Percentiles rank a stretch among this genome's conserved stretches.
These are phyloP conservation scores for Chaetomiaceae sp. DNA, from an alignment of 2,329 filamentous ascomycete species.

Conservation along the genomic window DNA sequence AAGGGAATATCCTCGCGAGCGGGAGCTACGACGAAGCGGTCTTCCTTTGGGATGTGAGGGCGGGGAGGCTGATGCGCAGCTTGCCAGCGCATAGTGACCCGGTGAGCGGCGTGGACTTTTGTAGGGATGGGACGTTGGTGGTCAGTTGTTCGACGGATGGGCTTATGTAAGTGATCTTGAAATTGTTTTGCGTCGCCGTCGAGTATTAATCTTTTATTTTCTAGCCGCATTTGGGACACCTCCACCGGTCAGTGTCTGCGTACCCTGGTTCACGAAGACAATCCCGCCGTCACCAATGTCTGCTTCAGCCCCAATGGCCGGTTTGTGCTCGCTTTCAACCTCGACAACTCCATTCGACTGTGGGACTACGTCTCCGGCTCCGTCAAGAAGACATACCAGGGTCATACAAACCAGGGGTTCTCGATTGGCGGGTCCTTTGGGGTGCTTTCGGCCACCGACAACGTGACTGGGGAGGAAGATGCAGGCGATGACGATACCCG, in stretches of 20 bases:
- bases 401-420: slow-evolving; percentile 78
- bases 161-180: slow-evolving; percentile 59
- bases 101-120: slow-evolving; percentile 89
- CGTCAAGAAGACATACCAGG: slow-evolving; percentile 96
- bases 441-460: slow-evolving; percentile 34
- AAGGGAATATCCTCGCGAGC: slow-evolving; percentile 93
- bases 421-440: slow-evolving; percentile 85
- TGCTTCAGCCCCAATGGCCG: slow-evolving; percentile 92
- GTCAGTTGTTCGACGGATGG: slow-evolving; percentile 90
- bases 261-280: slow-evolving; percentile 94
- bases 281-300: slow-evolving; percentile 82
- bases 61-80: slow-evolving; percentile 80
- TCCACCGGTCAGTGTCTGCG: slow-evolving; percentile 90
- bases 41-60: slow-evolving; percentile 92
- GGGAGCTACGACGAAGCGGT: slow-evolving; percentile 97
- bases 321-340: slow-evolving; percentile 84
- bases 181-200: neutral
- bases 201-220: no score
- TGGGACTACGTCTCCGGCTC: slow-evolving; percentile 93
- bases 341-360: slow-evolving; percentile 83
- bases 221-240: slow-evolving; percentile 87
- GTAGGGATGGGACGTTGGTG: slow-evolving; percentile 84
- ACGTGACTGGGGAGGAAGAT: slow-evolving; percentile 21
- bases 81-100: slow-evolving; percentile 94
- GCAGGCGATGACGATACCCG: slow-evolving; percentile 23